Base-by-base conservation (phyloP, 352 stramenopile genomes). In the Globisporangium lucens region DNA sequence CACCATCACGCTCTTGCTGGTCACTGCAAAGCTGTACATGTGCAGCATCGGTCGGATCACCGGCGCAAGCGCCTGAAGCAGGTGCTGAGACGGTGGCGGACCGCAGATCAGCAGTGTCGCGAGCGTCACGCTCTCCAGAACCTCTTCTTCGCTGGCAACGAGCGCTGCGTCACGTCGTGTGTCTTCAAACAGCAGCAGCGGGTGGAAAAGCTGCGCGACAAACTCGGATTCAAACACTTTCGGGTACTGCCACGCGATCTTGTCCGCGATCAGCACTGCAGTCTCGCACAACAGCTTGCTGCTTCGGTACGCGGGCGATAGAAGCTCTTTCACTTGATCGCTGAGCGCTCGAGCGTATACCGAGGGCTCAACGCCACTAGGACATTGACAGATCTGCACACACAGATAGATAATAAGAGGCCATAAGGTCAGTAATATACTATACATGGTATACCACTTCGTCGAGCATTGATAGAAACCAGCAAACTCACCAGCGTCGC, bases 231-330 rank as follows among this genome's bases (percentile, higher is more conserved):
- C 83, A 36, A 93, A 85, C 17, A 82, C 64, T 5, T 43, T 41
- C 5, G 76, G 63, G 27, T 89, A 77, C 7, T 74, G 75, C 12
- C 74, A 67, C 8, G 76, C 77, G 49, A 95, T 65, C 46, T 90
- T 80, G 65, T 86, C 83, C 0, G 77, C 73, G 15, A 93, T 61
- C 17, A 95, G 62, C 43, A 85, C 85, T 55, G 77, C 82, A 30
- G 87, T 92, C 69, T 95, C 87, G 15, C 80, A 76, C 4, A 94
- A 67, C 27, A 95, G 66, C 66, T 91, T 94, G 69, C 83, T 92
- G 33, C 75, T 79, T 1, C 76, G 76, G 47, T 81, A 84, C 29
- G 79, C 65, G 3, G 73, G 72, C 30, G 78, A 70, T 9, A 95
- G 71, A 5, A 95, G 69, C 22, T 75, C 67, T 17, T 71, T 71